A percentile compares a stretch with the other conserved stretches of the same genome.
phyloP scores from a whole-genome alignment of 2,329 filamentous ascomycete species.

The Alternaria triticimaculans region DNA sequence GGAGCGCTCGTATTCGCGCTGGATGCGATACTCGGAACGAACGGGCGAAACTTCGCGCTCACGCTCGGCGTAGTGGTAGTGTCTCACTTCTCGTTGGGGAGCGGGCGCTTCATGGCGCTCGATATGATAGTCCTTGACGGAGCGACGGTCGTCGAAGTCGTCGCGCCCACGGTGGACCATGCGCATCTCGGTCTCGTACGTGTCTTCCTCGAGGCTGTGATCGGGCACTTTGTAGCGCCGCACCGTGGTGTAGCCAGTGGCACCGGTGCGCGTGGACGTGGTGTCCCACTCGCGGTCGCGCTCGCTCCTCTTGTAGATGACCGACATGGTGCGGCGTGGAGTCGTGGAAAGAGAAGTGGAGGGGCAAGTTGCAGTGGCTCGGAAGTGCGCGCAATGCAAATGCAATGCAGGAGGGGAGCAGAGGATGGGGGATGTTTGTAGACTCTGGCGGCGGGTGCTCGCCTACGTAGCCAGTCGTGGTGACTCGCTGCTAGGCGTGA shows the following conservation, averaged over 20 bases:
- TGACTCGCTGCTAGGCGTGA: slow-evolving; percentile 11
- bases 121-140: slow-evolving; percentile 47
- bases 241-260: slow-evolving; percentile 60
- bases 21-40: slow-evolving; percentile 59
- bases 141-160: slow-evolving; percentile 42
- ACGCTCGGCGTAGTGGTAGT: slow-evolving; percentile 48
- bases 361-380: neutral
- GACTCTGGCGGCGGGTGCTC: slow-evolving; percentile 9
- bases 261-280: slow-evolving; percentile 34
- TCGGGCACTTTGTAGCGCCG: slow-evolving; percentile 66
- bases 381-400: slow-evolving; percentile 9
- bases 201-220: slow-evolving; percentile 50
- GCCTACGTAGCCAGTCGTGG: slow-evolving; percentile 24
- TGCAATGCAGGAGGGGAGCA: neutral
- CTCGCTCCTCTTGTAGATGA: slow-evolving; percentile 52
- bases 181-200: slow-evolving; percentile 57
- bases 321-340: slow-evolving; percentile 49
- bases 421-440: neutral
- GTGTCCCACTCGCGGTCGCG: slow-evolving; percentile 56
- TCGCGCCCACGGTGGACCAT: slow-evolving; percentile 52
- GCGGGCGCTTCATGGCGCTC: slow-evolving; percentile 42
- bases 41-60: slow-evolving; percentile 47
- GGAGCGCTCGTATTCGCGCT: slow-evolving; percentile 56
- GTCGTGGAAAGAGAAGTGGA: slow-evolving; percentile 4
- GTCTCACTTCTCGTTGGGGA: slow-evolving; percentile 42